These are phyloP conservation scores for Coemansia sp. DNA, from an alignment of 192 early-diverging fungal genomes.

Conservation along the genomic window DNA sequence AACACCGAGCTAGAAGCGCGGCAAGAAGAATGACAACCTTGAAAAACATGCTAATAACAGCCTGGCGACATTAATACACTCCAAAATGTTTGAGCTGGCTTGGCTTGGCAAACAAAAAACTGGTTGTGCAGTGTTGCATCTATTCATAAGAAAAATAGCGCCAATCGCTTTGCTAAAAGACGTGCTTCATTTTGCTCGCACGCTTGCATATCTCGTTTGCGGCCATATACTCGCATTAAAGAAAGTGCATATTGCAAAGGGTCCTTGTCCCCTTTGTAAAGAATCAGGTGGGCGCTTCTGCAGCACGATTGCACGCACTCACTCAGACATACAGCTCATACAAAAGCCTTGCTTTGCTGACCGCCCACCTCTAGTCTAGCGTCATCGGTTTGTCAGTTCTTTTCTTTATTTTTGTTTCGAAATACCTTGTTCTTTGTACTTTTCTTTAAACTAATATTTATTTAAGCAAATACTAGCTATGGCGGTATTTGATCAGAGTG, in stretches of 20 bases:
- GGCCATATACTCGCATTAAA: slow-evolving; percentile 7
- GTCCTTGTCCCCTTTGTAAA: slow-evolving; percentile 6
- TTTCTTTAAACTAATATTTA: neutral
- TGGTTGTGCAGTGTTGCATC: neutral
- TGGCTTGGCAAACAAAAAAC: neutral
- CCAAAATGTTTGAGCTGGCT: neutral
- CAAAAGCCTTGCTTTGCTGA: neutral
- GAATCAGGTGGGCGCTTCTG: neutral
- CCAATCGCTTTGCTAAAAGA: slow-evolving; percentile 10
- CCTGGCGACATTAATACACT: neutral
- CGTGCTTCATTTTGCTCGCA: slow-evolving; percentile 11
- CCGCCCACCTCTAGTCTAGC: neutral
- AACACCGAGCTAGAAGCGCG: neutral
- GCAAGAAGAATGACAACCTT: neutral
- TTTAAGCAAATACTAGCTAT: neutral
- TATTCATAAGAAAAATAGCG: neutral
- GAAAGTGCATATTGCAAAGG: neutral
- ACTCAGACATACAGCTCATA: neutral
- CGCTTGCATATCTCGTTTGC: slow-evolving; percentile 15
- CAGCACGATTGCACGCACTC: neutral
- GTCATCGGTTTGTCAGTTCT: neutral
- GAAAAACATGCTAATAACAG: neutral
- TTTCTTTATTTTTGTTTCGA: neutral
- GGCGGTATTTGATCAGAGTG: neutral
- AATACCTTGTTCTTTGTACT: neutral